Evolutionary conservation across 306 rosid genomes (phyloP).

Genomic region (Inga laurina): DNA sequence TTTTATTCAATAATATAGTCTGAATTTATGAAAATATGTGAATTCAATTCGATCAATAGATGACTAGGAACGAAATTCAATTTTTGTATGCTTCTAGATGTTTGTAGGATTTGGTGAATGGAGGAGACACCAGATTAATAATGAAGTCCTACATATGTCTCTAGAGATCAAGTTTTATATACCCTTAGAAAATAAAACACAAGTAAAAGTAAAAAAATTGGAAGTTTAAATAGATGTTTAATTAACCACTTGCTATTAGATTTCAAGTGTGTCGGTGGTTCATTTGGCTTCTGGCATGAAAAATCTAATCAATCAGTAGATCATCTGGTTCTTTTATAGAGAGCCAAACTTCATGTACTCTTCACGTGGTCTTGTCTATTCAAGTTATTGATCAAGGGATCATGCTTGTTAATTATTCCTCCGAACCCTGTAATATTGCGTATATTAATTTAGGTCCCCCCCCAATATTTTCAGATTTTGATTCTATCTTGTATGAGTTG

Average conservation of each 20-base stretch:
- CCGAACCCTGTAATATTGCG: too few species aligned
- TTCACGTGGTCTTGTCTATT: too few species aligned
- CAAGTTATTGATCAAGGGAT: background rate
- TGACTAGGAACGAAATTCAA: background rate
- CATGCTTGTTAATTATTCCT: background rate
- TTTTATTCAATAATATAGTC: background rate
- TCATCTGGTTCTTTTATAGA: background rate
- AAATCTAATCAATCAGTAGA: background rate
- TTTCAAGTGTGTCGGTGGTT: background rate
- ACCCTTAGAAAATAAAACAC: background rate
- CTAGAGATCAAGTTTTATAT: background rate
- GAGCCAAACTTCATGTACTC: background rate
- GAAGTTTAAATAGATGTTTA: background rate
- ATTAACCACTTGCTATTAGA: background rate
- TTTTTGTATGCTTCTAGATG: background rate
- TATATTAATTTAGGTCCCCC: background rate
- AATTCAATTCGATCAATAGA: background rate
- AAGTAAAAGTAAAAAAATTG: too few species aligned
- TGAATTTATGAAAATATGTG: background rate
- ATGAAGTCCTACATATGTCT: background rate
- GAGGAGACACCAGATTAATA: background rate
- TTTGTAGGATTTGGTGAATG: background rate
- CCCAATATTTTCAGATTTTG: background rate
- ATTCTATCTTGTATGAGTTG: background rate
- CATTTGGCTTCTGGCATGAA: background rate